These are phyloP conservation scores for Takakia lepidozioides DNA, from an alignment of 225 moss, liverwort and hornwort genomes.

Conservation along the genomic window DNA sequence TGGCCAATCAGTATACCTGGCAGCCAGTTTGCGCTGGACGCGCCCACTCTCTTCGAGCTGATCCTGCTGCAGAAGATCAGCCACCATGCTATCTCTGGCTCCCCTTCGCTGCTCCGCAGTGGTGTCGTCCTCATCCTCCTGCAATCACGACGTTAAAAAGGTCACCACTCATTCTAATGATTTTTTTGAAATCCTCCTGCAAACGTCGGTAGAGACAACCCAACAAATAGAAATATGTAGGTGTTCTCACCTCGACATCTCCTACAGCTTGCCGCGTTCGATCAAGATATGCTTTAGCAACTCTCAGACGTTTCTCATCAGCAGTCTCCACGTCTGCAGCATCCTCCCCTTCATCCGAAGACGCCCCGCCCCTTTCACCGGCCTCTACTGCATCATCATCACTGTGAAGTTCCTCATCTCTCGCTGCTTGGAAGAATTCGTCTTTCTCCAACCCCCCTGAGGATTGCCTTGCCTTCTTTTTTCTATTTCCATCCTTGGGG, in stretches of 20 bases:
- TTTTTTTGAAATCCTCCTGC: not conserved
- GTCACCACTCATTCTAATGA: not conserved
- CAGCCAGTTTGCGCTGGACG: slow-evolving; percentile 72
- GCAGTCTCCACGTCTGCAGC: slow-evolving; percentile 63
- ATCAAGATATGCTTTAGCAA: slow-evolving; percentile 79
- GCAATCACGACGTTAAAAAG: not conserved
- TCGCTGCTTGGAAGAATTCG: slow-evolving; percentile 2
- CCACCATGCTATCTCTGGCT: slow-evolving; percentile 82
- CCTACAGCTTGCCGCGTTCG: slow-evolving; percentile 60
- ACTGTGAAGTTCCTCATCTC: slow-evolving; percentile 72
- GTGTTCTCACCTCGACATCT: slow-evolving; percentile 27
- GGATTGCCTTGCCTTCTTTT: slow-evolving; percentile 12
- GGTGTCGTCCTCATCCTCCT: slow-evolving; percentile 48
- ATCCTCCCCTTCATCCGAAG: slow-evolving; percentile 35
- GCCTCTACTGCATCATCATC: slow-evolving; percentile 58
- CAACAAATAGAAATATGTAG: not conserved
- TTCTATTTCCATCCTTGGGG: slow-evolving; percentile 14
- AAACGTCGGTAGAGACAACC: not conserved
- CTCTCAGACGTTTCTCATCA: slow-evolving; percentile 85
- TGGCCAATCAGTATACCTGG: no score
- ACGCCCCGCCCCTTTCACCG: slow-evolving; percentile 16
- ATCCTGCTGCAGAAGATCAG: slow-evolving; percentile 80
- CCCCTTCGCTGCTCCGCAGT: slow-evolving; percentile 60
- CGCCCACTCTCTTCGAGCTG: slow-evolving; percentile 95
- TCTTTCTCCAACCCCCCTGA: slow-evolving; percentile 3